Percentiles rank a stretch among this genome's conserved stretches.
Evolutionary conservation across 805 yeast genomes (phyloP).

Genomic region (Tetrapisispora namnaoensis): DNA sequence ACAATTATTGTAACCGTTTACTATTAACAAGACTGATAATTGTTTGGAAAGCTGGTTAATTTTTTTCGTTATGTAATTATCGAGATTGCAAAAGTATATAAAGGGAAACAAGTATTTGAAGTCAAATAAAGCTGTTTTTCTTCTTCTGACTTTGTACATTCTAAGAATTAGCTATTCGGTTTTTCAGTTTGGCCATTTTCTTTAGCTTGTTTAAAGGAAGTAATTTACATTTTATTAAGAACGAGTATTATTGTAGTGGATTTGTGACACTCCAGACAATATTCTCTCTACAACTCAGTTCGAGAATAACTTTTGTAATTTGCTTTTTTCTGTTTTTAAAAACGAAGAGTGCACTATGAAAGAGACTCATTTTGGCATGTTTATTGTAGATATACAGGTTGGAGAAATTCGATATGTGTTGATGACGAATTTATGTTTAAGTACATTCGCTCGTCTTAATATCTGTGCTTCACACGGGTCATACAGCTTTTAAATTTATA

Average conservation of each 20-base stretch:
- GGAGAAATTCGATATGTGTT: background rate
- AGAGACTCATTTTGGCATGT: slow-evolving; percentile 3
- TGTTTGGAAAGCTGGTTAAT: too few relatives aligned
- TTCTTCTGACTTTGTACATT: too few relatives aligned
- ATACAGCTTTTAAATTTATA: slow-evolving; percentile 6
- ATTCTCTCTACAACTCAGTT: slow-evolving; percentile 32
- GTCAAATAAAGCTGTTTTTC: too few relatives aligned
- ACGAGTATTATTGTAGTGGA: slow-evolving; percentile 33
- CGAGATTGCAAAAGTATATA: too few relatives aligned
- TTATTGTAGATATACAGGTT: background rate
- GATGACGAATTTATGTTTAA: slow-evolving; percentile 7
- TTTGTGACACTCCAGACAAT: slow-evolving; percentile 29
- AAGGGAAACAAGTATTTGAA: too few relatives aligned
- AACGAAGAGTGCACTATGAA: background rate
- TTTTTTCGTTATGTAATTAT: background rate
- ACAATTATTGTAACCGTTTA: too few relatives aligned
- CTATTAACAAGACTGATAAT: too few relatives aligned
- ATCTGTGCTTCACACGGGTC: slow-evolving; percentile 22
- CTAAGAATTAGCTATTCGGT: too few relatives aligned
- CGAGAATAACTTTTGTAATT: slow-evolving; percentile 16
- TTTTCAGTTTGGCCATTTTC: too few relatives aligned
- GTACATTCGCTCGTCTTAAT: slow-evolving; percentile 6
- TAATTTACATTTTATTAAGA: slow-evolving; percentile 26
- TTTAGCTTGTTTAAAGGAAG: slow-evolving; percentile 11
- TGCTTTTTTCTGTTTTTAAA: background rate